Percentiles rank a stretch among this genome's conserved stretches.
phyloP scores from a whole-genome alignment of 2,329 filamentous ascomycete species.

The Pyricularia sp. region DNA sequence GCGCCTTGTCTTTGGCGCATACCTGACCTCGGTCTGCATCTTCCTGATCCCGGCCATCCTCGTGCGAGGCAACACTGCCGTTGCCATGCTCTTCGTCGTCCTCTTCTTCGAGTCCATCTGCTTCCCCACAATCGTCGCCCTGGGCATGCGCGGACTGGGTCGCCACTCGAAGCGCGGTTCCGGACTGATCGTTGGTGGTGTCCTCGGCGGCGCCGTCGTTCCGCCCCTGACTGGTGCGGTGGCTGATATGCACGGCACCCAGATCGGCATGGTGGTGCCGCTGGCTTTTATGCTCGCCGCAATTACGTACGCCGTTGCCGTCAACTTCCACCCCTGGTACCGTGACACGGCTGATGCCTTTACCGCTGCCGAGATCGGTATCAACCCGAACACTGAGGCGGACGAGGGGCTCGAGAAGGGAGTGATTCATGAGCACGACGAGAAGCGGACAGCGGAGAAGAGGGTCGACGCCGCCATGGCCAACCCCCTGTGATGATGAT shows the following conservation, averaged over 20 bases:
- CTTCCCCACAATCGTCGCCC: slow-evolving; percentile 69
- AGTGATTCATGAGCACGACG: neutral
- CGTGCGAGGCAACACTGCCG: slow-evolving; percentile 29
- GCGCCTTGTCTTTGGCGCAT: slow-evolving; percentile 53
- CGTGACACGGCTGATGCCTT: slow-evolving; percentile 48
- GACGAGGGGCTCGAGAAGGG: neutral
- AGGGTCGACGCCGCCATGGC: neutral
- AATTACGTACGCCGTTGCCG: slow-evolving; percentile 41
- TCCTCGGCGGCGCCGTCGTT: slow-evolving; percentile 60
- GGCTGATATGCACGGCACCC: slow-evolving; percentile 48
- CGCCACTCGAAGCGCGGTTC: slow-evolving; percentile 66
- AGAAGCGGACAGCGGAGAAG: slow-evolving; percentile 1
- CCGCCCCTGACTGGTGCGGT: slow-evolving; percentile 59
- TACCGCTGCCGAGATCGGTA: slow-evolving; percentile 29
- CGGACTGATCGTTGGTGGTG: slow-evolving; percentile 57
- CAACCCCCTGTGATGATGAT: neutral
- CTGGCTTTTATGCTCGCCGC: slow-evolving; percentile 44
- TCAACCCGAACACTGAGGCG: neutral
- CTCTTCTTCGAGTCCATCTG: slow-evolving; percentile 72
- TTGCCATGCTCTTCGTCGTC: slow-evolving; percentile 53
- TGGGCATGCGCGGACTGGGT: slow-evolving; percentile 63
- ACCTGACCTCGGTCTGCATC: slow-evolving; percentile 49
- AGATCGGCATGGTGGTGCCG: slow-evolving; percentile 53
- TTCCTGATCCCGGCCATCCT: slow-evolving; percentile 42
- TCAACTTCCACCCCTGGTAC: slow-evolving; percentile 57